Evolutionary conservation across 805 yeast genomes (phyloP), one percentile per base, ranked within the genome.

Genomic region (Tetrapisispora taiwanensis): DNA sequence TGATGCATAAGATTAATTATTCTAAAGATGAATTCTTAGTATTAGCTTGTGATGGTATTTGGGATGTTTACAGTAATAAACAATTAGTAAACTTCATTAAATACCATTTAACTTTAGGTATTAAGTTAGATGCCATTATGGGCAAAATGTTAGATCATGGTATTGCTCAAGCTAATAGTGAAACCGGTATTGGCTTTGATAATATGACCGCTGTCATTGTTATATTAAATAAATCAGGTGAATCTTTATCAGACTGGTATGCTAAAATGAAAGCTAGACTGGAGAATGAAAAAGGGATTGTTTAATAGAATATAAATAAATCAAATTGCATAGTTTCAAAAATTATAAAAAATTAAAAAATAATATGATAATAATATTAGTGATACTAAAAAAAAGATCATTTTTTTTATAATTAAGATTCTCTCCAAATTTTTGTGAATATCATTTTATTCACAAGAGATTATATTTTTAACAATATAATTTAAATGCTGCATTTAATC

Each of bases 21-120:
- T 51, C 52, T 1, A 57, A 62, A 17, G 87, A 83, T 54, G 90
- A 84, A 59, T 84, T 84, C 59, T 56, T 84, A 18, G 73, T 84
- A 2, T 62, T 84, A 43, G 90, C 87, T 1, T 84, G 94, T 63
- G 94, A 84, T 63, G 94, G 94, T 36, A 78, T 84, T 38, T 84
- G 89, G 90, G 92, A 84, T 60, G 72, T 78, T 31, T 75, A 73
- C 54, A 76, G 75, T 46, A 79, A 80, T 50, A 70, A 68, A 36
- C 75, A 77, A 42, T 55, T 84, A 43, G 65, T 79, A 1, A 60
- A 67, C 19, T 60, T 75, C 30, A 74, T 84, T 30, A 69, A 86
- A 53, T 75, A 75, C 48, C 74, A 78, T 49, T 61, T 83, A 43
- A 67, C 75, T 0, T 52, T 74, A 27, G 87, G 84, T 1, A 70